Conservation (phyloP, 345 rosid species). For the Stellera chamaejasme region DNA sequence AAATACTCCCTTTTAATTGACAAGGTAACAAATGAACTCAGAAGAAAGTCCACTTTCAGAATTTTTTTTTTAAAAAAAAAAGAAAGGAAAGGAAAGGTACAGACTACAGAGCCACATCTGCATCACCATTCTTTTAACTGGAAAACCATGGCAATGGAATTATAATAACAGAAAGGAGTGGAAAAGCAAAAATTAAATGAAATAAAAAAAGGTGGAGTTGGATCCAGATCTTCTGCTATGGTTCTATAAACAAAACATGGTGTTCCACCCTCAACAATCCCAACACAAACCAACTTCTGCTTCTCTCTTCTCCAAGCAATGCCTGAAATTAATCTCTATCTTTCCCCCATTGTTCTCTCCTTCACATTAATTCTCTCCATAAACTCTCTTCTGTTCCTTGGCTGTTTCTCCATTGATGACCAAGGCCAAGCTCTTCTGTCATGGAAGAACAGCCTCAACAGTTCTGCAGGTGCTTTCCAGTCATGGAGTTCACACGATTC, state of each 20-base stretch:
- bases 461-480: slow-evolving; percentile 32
- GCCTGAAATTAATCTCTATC: slow-evolving; percentile 47
- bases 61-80: neutral
- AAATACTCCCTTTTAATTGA: slow-evolving; percentile 5
- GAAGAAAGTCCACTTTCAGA: slow-evolving; percentile 4
- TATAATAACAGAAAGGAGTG: slow-evolving; percentile 9
- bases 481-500: slow-evolving; percentile 55
- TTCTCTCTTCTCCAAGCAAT: slow-evolving; percentile 39
- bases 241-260: slow-evolving; percentile 82
- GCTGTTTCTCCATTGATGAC: slow-evolving; percentile 53
- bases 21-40: slow-evolving; percentile 2
- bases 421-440: slow-evolving; percentile 64
- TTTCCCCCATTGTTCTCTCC: slow-evolving; percentile 29
- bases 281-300: slow-evolving; percentile 31
- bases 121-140: slow-evolving; percentile 26
- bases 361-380: slow-evolving; percentile 34
- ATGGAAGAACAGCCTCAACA: slow-evolving; percentile 69
- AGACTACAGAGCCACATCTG: slow-evolving; percentile 7
- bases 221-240: slow-evolving; percentile 70
- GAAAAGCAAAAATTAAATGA: slow-evolving; percentile 10
- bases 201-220: slow-evolving; percentile 24
- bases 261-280: slow-evolving; percentile 67
- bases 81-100: slow-evolving; percentile 11
- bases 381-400: slow-evolving; percentile 31
- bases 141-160: slow-evolving; percentile 12